phyloP scores from a whole-genome alignment of 2,329 filamentous ascomycete species.

The Fusarium papillatum region DNA sequence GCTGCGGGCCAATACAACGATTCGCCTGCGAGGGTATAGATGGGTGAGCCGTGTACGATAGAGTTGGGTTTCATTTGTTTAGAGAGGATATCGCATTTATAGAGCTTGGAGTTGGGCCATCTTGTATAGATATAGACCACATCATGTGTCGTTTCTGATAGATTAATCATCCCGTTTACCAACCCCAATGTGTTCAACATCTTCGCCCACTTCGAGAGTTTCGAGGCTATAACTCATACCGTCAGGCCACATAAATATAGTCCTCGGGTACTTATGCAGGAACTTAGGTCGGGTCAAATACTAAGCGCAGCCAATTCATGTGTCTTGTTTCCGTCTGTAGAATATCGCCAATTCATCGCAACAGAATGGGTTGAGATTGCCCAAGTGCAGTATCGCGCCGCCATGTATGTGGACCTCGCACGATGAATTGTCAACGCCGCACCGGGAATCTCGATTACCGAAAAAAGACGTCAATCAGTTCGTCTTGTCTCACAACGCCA shows the following conservation, averaged over 20 bases:
- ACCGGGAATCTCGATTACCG: neutral
- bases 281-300: too few relatives aligned
- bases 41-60: neutral
- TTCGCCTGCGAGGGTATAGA: neutral
- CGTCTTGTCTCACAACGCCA: neutral
- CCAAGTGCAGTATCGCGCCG: too few relatives aligned
- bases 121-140: neutral
- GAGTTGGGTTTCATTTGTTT: neutral
- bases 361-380: neutral
- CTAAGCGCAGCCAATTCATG: too few relatives aligned
- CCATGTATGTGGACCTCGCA: neutral
- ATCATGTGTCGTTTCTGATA: neutral
- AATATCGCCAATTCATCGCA: neutral
- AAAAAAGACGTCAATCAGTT: neutral
- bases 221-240: neutral
- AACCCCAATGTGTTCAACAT: neutral
- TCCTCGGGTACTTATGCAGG: too few relatives aligned
- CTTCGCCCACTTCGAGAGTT: neutral
- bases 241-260: too few relatives aligned
- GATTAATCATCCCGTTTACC: neutral
- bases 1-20: neutral
- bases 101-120: neutral
- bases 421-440: neutral
- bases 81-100: neutral
- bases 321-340: neutral